Evolutionary conservation across 2,329 filamentous ascomycete genomes (phyloP), one percentile per base, ranked within the genome.

Genomic region (Talaromyces sp.): DNA sequence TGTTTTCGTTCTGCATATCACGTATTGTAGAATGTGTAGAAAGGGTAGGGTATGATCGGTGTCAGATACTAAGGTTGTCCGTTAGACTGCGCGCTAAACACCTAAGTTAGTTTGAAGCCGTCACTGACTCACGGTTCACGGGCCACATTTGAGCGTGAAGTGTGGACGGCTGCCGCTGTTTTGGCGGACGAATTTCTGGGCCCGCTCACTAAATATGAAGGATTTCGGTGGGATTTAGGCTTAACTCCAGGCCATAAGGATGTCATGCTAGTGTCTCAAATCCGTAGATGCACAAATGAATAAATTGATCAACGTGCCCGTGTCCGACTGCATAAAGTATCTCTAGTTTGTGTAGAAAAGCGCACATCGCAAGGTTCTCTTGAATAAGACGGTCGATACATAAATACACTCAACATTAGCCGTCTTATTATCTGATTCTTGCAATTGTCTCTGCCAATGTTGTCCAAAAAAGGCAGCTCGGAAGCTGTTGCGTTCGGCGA

Each of bases 201-300:
- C 45, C 24, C 19, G 47, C 47, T 50, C 31, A n/a, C 9, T 50
- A 50, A 22, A 14, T 22, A 19, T 7, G 11, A 39, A 22, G n/a
- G n/a, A 56, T 24, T 37, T 22, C 10, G n/a, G 49, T 31, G 13
- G 52, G 52, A 56, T 14, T 39, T 56, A 56, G 52, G n/a, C 52
- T 56, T 56, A 39, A 39, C 33, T 56, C 52, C 52, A 56, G 52
- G 31, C 52, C 52, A 39, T 37, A 56, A 39, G 33, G 52, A 39
- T 37, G 50, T 37, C n/a, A 39, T 50, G 22, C 52, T 37, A 56
- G 52, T 54, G 50, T 39, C 33, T 37, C n/a, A 7, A 37, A 37
- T 24, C 14, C 13, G 4, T 39, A 3, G 11, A 7, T 4, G 11
- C 14, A 37, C 37, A 56, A 37, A 56, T 56, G 11, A 24, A 37